A percentile compares a stretch with the other conserved stretches of the same genome.
These are phyloP conservation scores for Pseudomassariella vexata DNA, from an alignment of 2,329 filamentous ascomycete species.

Conservation along the genomic window DNA sequence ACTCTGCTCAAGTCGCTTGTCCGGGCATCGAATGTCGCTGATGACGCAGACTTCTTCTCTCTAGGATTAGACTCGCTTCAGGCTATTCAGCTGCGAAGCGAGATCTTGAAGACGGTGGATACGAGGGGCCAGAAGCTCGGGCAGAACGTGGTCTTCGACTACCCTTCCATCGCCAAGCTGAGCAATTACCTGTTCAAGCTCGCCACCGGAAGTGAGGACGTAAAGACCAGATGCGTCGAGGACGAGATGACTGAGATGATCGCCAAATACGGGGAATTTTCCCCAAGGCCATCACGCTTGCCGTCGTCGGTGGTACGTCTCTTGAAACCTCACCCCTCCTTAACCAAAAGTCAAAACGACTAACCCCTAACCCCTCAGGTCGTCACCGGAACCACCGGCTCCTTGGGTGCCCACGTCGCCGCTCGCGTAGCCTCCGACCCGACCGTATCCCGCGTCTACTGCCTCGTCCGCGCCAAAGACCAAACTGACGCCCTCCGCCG, in stretches of 20 bases:
- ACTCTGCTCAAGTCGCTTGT: conserved; percentile 21
- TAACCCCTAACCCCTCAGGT: no score
- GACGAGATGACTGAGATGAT: conserved; percentile 41
- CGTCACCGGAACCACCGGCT: conserved; percentile 61
- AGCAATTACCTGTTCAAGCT: conserved; percentile 37
- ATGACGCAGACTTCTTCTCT: conserved; percentile 52
- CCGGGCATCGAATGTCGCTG: conserved; percentile 15
- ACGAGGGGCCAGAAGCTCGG: conserved; percentile 39
- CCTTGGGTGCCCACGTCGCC: conserved; percentile 55
- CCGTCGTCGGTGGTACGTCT: conserved; percentile 9
- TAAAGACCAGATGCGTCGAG: conserved; percentile 26
- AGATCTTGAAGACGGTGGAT: conserved; percentile 45
- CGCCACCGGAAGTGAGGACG: conserved; percentile 27
- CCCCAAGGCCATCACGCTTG: no score
- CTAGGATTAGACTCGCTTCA: conserved; percentile 54
- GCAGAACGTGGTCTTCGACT: conserved; percentile 55
- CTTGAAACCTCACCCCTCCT: no score
- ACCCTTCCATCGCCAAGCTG: conserved; percentile 41
- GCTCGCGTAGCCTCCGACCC: conserved; percentile 53
- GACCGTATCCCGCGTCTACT: conserved; percentile 46
- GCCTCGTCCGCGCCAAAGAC: conserved; percentile 40
- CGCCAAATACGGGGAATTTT: conserved; percentile 33
- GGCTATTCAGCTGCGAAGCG: conserved; percentile 47
- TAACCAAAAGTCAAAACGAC: no score
- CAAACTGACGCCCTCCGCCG: conserved; percentile 14